Percentiles rank a stretch among this genome's conserved stretches.
Conservation (phyloP, 495 filamentous ascomycete species). For the Aspergillus saccharolyticus region DNA sequence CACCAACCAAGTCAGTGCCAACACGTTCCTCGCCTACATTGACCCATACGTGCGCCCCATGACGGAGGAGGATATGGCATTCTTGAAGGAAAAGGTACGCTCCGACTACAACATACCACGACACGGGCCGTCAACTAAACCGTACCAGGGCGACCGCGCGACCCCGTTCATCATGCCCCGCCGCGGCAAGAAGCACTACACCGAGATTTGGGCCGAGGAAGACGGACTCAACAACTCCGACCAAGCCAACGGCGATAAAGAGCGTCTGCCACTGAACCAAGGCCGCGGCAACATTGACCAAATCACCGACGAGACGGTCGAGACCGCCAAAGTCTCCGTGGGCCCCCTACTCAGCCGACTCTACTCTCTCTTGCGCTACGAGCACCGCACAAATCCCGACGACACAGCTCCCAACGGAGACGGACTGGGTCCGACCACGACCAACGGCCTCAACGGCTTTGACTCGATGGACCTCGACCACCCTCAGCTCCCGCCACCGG, state of each 20-base stretch:
- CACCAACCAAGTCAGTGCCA: conserved; percentile 84
- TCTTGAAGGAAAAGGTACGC: conserved; percentile 72
- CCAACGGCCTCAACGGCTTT: conserved; percentile 44
- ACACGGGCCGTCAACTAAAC: conserved; percentile 13
- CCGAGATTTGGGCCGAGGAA: conserved; percentile 88
- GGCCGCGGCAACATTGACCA: conserved; percentile 77
- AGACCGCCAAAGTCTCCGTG: conserved; percentile 86
- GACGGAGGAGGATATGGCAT: conserved; percentile 91
- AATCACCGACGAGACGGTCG: conserved; percentile 75
- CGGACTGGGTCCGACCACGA: conserved; percentile 46
- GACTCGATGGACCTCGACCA: conserved; percentile 50
- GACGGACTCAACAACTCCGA: conserved; percentile 73
- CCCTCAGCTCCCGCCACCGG: conserved; percentile 3
- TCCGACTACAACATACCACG: background rate
- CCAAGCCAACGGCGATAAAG: conserved; percentile 48
- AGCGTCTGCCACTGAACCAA: conserved; percentile 71
- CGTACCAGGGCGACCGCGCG: conserved; percentile 66
- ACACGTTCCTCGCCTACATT: conserved; percentile 79
- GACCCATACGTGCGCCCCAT: conserved; percentile 89
- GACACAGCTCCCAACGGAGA: conserved; percentile 46
- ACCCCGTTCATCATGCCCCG: conserved; percentile 81
- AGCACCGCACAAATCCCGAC: conserved; percentile 59
- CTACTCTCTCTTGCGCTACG: conserved; percentile 74
- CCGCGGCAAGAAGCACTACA: conserved; percentile 79
- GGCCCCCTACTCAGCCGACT: conserved; percentile 83